Percentiles rank a stretch among this genome's conserved stretches.
Evolutionary conservation across 2,329 filamentous ascomycete species (phyloP).

Genomic region (Rasamsonia emersonii): DNA sequence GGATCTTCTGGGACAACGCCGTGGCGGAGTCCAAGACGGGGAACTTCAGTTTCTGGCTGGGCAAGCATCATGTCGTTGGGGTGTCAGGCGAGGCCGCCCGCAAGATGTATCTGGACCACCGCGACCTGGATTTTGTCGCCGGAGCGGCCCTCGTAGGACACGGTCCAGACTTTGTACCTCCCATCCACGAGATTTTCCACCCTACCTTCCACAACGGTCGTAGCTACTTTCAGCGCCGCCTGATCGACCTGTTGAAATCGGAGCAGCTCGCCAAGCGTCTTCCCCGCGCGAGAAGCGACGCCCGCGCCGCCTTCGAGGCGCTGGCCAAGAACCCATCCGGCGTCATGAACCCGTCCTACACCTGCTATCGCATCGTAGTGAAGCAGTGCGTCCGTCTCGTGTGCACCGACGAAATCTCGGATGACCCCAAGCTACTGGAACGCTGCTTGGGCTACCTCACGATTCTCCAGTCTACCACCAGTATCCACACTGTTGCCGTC

Average conservation of each 20-base stretch:
- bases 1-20: constrained; percentile 2
- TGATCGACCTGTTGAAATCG: constrained; percentile 2
- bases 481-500: constrained; percentile 2
- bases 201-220: constrained; percentile 1
- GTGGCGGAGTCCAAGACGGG: constrained; percentile 2
- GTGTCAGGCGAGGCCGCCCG: constrained; percentile 3
- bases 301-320: neutral
- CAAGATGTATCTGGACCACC: constrained; percentile 5
- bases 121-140: neutral
- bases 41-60: constrained; percentile 7
- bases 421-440: neutral
- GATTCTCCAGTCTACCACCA: constrained; percentile 2
- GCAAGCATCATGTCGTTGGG: constrained; percentile 5
- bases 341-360: constrained; percentile 3
- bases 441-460: neutral
- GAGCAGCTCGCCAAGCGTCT: constrained; percentile 1
- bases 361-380: constrained; percentile 1
- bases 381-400: constrained; percentile 1
- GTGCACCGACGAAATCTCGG: constrained; percentile 2
- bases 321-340: neutral
- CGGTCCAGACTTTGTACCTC: constrained; percentile 3
- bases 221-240: constrained; percentile 1
- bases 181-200: no score
- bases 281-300: neutral
- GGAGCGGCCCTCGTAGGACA: constrained; percentile 2